Evolutionary conservation across 2,329 filamentous ascomycete species (phyloP), one percentile per base, ranked within the genome.

Genomic region (Pseudogymnoascus destructans): DNA sequence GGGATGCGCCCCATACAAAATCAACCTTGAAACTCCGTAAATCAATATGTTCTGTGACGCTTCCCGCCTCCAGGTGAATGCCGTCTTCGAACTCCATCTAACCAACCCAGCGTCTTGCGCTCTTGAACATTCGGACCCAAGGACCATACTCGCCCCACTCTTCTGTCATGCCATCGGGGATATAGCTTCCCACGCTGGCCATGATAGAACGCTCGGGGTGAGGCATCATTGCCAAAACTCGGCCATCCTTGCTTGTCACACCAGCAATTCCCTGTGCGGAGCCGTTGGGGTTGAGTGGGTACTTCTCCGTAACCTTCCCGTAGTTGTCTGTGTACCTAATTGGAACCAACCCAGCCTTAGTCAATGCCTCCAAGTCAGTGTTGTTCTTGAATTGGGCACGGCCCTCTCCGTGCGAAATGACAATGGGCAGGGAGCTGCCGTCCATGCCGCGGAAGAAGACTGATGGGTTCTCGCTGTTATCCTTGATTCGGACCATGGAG

Each of bases 391-490:
- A 91, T 6, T 76, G 75, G 11, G 92, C 93, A 30, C 89, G 82
- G 11, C 93, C 93, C 72, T 98, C 92, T 55, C 90, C 91, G 73
- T 97, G 91, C 0, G 90, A 90, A 13, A 92, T 87, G 19, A 85
- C 88, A 61, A 96, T 93, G 30, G 91, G 91, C 5, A 97, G 77
- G 2, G 81, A 80, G 3, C 86, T 88, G 58, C 87, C 87, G 64
- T 81, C 73, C 91, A 97, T 95, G 67, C 87, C 89, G 71, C 92
- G 79, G 63, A 96, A 78, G 79, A 97, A 97, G 60, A 96, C 86
- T n/a, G 82, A 86, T 2, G 84, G 81, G 19, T 66, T 68, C 10
- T 74, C 73, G 62, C 74, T 73, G 35, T 82, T 76, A 61, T 90
- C 85, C 6, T 81, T 75, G 61, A 95, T 80, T 69, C 85, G 82